phyloP scores from a whole-genome alignment of 371 early-diverging fungal species.

The Mucor saturninus region DNA sequence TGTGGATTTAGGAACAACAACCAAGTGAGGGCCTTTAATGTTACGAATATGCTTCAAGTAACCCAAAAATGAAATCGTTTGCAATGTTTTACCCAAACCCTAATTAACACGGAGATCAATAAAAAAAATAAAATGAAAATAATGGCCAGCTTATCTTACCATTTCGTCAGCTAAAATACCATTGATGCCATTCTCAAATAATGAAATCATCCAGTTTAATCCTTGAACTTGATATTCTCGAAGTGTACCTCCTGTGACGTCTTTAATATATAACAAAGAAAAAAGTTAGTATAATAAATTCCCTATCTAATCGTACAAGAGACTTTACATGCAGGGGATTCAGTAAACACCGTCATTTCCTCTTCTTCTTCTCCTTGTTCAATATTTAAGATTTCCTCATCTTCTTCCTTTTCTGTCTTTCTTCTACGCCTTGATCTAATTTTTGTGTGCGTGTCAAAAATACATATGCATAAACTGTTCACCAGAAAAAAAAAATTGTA shows the following conservation, averaged over 20 bases:
- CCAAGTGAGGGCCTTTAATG: conserved; percentile 85
- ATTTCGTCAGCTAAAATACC: conserved; percentile 99
- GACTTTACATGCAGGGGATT: conserved; percentile 83
- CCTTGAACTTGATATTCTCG: conserved; percentile 98
- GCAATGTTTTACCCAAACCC: conserved; percentile 99
- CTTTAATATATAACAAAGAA: conserved; percentile 37
- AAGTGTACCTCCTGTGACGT: conserved; percentile 88
- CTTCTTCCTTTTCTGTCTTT: conserved; percentile 97
- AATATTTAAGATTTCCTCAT: conserved; percentile 82
- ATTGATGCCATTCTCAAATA: conserved; percentile 98
- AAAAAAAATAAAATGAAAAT: not conserved
- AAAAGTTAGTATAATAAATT: conserved; percentile 7
- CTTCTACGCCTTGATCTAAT: conserved; percentile 78
- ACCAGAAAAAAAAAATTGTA: not conserved
- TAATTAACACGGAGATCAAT: conserved; percentile 18
- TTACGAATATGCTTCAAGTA: conserved; percentile 86
- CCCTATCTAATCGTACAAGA: conserved; percentile 1
- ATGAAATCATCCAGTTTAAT: conserved; percentile 98
- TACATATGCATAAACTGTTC: no score
- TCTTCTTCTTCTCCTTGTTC: conserved; percentile 69
- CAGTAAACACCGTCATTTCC: conserved; percentile 75
- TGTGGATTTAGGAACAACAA: conserved; percentile 98
- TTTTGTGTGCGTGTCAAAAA: no score
- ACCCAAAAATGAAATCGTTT: conserved; percentile 96
- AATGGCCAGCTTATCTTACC: conserved; percentile 53